Evolutionary conservation across 2,329 filamentous ascomycete species (phyloP), one percentile per base, ranked within the genome.

Genomic region (Fusarium buxicola): DNA sequence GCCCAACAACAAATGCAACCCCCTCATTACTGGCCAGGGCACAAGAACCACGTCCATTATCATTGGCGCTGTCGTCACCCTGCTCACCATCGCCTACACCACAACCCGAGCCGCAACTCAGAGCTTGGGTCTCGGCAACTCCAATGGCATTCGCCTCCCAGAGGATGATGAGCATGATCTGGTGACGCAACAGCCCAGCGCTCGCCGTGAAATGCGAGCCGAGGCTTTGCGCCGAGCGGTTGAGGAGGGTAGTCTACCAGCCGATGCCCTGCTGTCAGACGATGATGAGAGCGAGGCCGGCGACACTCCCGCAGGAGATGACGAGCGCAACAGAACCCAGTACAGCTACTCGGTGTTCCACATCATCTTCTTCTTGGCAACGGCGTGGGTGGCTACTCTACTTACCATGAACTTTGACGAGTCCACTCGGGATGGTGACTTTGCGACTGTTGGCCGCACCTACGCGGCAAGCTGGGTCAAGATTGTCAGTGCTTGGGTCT

Each of bases 401-500:
- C 83, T 99, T 30, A 84, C 82, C 10, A 91, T 94, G 80, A 91
- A 92, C 71, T 86, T 91, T 65, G 86, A 90, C 8, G 84, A 88
- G 62, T 80, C 81, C 36, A 86, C 87, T 57, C 82, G 85, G 40
- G 84, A 74, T 31, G 84, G 87, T 44, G 89, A 94, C 72, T 98
- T 99, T 77, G 92, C 92, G 2, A 92, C 94, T 0, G 94, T 99
- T 5, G 95, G 95, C 16, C 85, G 95, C 57, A 98, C 94, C 6
- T 96, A 98, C 78, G 96, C 93, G 86, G 95, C 95, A 28, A 97
- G 92, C 73, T 99, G 96, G 95, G 93, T 97, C 69, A 99, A 99
- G 87, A 98, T 99, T 76, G 89, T 97, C 50, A 96, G 94, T 77
- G 89, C 94, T 15, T 99, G 95, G 95, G 89, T 95, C 51, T 99